phyloP scores from a whole-genome alignment of 306 rosid species.

The Glycyrrhiza uralensis region DNA sequence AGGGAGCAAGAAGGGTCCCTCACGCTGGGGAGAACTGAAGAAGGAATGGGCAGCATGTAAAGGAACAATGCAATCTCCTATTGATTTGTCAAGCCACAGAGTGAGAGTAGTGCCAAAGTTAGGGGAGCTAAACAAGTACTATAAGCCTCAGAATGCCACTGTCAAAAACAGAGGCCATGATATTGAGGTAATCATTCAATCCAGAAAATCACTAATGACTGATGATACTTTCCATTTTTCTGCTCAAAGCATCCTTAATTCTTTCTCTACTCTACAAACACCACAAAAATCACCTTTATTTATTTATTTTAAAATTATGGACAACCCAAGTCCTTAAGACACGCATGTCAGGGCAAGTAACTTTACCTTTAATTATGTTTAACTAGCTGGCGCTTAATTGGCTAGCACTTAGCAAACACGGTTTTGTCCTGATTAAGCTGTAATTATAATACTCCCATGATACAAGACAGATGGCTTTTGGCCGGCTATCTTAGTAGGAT shows the following conservation, averaged over 20 bases:
- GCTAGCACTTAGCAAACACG: background rate
- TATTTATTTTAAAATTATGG: background rate
- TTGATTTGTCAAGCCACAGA: constrained; percentile 47
- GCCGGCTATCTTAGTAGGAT: no score
- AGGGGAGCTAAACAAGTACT: constrained; percentile 31
- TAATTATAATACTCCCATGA: background rate
- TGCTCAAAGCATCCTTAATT: background rate
- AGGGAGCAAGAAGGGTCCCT: constrained; percentile 53
- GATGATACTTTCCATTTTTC: background rate
- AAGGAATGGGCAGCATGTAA: constrained; percentile 61
- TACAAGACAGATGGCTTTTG: no score
- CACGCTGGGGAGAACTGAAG: constrained; percentile 54
- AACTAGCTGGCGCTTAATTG: background rate
- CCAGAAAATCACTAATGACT: background rate
- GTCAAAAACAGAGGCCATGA: constrained; percentile 69
- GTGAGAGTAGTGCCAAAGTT: constrained; percentile 38
- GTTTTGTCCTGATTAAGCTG: background rate
- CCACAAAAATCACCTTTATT: no score
- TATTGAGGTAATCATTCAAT: constrained; percentile 44
- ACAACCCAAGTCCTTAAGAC: background rate
- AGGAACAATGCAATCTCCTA: constrained; percentile 68
- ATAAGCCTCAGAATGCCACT: constrained; percentile 47
- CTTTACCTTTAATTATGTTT: background rate
- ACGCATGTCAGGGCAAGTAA: background rate
- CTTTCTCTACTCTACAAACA: background rate